Base-by-base conservation (phyloP, 257 asterid genomes). In the Gentiana straminea region DNA sequence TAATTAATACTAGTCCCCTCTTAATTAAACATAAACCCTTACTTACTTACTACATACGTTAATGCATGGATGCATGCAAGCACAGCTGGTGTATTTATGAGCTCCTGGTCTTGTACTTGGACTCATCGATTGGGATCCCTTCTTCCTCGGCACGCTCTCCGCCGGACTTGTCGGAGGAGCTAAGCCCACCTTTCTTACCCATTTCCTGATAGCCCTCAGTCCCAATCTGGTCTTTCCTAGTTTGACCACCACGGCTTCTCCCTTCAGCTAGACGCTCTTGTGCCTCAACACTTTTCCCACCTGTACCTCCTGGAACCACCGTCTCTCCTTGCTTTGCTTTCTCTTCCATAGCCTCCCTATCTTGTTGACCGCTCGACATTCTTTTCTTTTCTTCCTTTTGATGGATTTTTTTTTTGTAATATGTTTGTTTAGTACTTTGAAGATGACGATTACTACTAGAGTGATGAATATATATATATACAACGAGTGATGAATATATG, bases 321-420 rank as follows among this genome's bases (percentile, higher is more conserved):
- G 56, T 60, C 57, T 61, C 58, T 32, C 66, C 58, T 9, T 52
- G 13, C 66, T 33, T 52, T 7, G 55, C 66, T 48, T 7, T 51
- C 34, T 34, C n/a, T 2, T 61, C 41, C n/a, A 61, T 33, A 33
- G 13, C 51, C 5, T 35, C 8, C n/a, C 45, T 43, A 1, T 51
- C 66, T 3, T 61, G 58, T 8, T 61, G 52, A 24, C 35, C 24
- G 46, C 46, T 41, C 9, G 46, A 7, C 46, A 41, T 41, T 4
- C 9, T 41, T 41, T 41, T 7, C 8, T 4, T 5, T 41, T 4
- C 46, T 4, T 10, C 4, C 46, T 41, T 4, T 2, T 10, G 24
- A 24, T 24, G 24, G 24, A 24, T 0, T 24, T 24, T 24, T 15
- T 24, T 24, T 24, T 24, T 24, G 24, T 24, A 24, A 24, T 24